phyloP scores from a whole-genome alignment of 148 eudicot genomes.

The Rhododendron mucronatum region DNA sequence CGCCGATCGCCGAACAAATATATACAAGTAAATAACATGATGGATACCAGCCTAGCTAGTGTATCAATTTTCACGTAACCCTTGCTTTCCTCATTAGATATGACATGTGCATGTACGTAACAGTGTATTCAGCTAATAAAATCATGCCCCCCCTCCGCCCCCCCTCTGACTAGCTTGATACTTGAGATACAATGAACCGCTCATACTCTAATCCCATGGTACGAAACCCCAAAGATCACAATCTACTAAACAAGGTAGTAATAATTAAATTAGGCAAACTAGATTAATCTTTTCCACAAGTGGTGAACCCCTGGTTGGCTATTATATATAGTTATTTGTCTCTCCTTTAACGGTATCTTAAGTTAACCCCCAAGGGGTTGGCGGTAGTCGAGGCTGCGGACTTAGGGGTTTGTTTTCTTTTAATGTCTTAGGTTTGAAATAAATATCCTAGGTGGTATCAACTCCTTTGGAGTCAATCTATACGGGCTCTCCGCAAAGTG shows the following conservation, averaged over 20 bases:
- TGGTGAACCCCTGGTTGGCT: not conserved
- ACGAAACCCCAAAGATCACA: constrained; percentile 12
- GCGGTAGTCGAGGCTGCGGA: too few relatives aligned
- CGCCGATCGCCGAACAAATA: too few relatives aligned
- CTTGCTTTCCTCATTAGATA: not conserved
- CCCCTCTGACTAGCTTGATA: not conserved
- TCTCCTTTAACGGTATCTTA: constrained; percentile 1
- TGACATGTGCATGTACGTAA: not conserved
- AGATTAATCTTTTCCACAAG: not conserved
- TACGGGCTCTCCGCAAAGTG: not conserved
- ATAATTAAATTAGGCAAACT: not conserved
- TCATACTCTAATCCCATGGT: not conserved
- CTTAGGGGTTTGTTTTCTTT: not conserved
- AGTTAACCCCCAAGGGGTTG: not conserved
- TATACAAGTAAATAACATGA: too few relatives aligned
- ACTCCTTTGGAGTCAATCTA: too few relatives aligned
- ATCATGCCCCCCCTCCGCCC: not conserved
- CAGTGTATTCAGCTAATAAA: not conserved
- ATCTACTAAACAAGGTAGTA: not conserved
- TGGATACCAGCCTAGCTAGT: too few relatives aligned
- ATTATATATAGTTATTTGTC: not conserved
- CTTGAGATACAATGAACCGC: constrained; percentile 9
- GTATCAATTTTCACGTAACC: too few relatives aligned
- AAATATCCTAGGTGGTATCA: too few relatives aligned
- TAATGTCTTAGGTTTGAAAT: too few relatives aligned